Evolutionary conservation across 495 filamentous ascomycete genomes (phyloP), one percentile per base, ranked within the genome.

Genomic region (Xylaria acuta): DNA sequence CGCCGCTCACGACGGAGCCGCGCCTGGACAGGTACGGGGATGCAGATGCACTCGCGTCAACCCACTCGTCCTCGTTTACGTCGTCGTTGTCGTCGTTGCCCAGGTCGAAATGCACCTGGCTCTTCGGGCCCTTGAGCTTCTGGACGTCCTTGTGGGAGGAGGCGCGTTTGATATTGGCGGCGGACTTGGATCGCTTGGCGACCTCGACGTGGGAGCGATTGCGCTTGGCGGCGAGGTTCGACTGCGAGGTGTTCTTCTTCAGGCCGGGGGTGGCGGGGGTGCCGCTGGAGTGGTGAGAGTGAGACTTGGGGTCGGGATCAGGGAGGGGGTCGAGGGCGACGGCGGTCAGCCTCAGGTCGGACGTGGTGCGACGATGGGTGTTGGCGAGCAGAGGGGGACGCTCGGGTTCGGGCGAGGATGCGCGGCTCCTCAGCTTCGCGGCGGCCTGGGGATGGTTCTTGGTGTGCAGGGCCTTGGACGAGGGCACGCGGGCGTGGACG

Each of bases 21-120:
- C 84, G 82, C 62, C 87, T 78, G 36, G 87, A 87, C 45, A 89
- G 73, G 27, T 85, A 81, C 1, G 86, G 86, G n/a, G 86, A 88
- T 40, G 83, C 85, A 69, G 86, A 87, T 51, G 79, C 78, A 79
- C 85, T 87, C 49, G 86, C 86, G 76, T 88, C 87, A 40, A 87
- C 85, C 86, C 86, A 88, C 80, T 86, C 85, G 80, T 84, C 83
- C 49, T 85, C 83, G 60, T 79, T 76, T 22, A 66, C 82, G 64
- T 82, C 83, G 45, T 85, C 86, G 25, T 83, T 78, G 66, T 87
- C 85, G 64, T 86, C 86, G 75, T 82, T 82, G 51, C 86, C 86
- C 11, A 86, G 78, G 66, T 86, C 85, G 73, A 87, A 87, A 75
- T 87, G 85, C 22, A 87, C 85, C 72, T 81, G 82, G 60, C 77